phyloP scores from a whole-genome alignment of 2,329 filamentous ascomycete genomes.

The Verticillium albo-atrum region DNA sequence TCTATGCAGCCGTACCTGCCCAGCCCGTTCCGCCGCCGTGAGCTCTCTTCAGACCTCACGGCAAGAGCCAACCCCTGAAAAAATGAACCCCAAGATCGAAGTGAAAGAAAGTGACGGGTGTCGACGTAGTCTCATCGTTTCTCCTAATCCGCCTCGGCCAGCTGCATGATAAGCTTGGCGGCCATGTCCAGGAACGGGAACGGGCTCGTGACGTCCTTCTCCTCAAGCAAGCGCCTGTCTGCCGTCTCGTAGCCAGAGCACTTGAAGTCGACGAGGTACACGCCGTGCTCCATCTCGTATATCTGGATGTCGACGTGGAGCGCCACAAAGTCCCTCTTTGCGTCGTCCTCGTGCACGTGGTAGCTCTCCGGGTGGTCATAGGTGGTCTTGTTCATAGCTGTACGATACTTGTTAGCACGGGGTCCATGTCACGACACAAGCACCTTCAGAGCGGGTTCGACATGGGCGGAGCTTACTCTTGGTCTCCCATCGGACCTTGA shows the following conservation, averaged over 20 bases:
- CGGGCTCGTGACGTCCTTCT: conserved; percentile 92
- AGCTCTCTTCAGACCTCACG: too few relatives aligned
- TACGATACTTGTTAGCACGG: conserved; percentile 14
- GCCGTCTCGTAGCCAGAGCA: conserved; percentile 89
- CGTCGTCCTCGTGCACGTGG: conserved; percentile 34
- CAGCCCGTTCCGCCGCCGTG: background rate
- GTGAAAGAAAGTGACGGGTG: background rate
- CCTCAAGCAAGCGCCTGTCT: conserved; percentile 71
- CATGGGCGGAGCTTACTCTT: conserved; percentile 56
- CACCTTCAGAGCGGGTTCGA: conserved; percentile 27
- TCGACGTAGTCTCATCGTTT: background rate
- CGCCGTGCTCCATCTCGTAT: conserved; percentile 87
- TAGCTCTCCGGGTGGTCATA: conserved; percentile 23
- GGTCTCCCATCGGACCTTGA: conserved; percentile 84
- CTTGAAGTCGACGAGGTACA: conserved; percentile 97
- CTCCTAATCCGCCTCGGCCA: conserved; percentile 70
- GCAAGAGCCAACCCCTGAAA: background rate
- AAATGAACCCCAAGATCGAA: background rate
- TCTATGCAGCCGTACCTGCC: background rate
- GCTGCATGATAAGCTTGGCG: conserved; percentile 84
- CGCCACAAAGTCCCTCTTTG: conserved; percentile 65
- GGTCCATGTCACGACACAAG: conserved; percentile 23
- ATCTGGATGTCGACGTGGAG: conserved; percentile 96
- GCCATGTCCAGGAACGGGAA: conserved; percentile 96
- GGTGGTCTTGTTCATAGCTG: conserved; percentile 13